Percentiles rank a stretch among this genome's conserved stretches.
These are phyloP conservation scores for Teratosphaeria pseudoeucalypti DNA, from an alignment of 2,329 filamentous ascomycete species.

Conservation along the genomic window DNA sequence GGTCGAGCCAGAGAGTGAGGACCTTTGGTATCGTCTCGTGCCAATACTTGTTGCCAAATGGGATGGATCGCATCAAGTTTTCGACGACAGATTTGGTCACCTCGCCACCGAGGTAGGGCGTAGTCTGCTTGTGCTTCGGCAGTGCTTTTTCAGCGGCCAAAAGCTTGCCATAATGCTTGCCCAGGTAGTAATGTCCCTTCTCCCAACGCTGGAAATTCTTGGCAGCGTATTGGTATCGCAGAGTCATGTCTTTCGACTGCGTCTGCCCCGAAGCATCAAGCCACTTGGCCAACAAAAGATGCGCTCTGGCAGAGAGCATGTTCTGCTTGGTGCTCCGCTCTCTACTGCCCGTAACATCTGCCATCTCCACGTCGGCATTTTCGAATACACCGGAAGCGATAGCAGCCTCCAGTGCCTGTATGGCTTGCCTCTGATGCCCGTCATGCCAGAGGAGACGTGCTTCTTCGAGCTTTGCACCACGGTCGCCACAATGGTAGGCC, in stretches of 20 bases:
- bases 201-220: slow-evolving; percentile 67
- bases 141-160: slow-evolving; percentile 78
- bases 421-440: slow-evolving; percentile 86
- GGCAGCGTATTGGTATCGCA: slow-evolving; percentile 75
- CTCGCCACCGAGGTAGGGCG: slow-evolving; percentile 58
- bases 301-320: slow-evolving; percentile 62
- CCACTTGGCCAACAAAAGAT: slow-evolving; percentile 91
- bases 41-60: slow-evolving; percentile 86
- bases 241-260: slow-evolving; percentile 65
- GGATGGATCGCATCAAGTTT: slow-evolving; percentile 79
- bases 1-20: slow-evolving; percentile 86
- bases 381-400: slow-evolving; percentile 73
- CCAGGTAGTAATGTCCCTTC: slow-evolving; percentile 93
- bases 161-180: slow-evolving; percentile 93
- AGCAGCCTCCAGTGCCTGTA: slow-evolving; percentile 77
- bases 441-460: slow-evolving; percentile 88
- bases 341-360: slow-evolving; percentile 25
- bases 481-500: slow-evolving; percentile 72
- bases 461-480: slow-evolving; percentile 82
- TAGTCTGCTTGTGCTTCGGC: slow-evolving; percentile 58
- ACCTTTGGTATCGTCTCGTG: slow-evolving; percentile 89
- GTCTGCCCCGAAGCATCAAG: slow-evolving; percentile 91
- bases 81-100: slow-evolving; percentile 81
- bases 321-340: slow-evolving; percentile 40
- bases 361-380: slow-evolving; percentile 25